Evolutionary conservation across 106 monocot genomes (phyloP), one percentile per base, ranked within the genome.

Genomic region (Platanthera zijinensis): DNA sequence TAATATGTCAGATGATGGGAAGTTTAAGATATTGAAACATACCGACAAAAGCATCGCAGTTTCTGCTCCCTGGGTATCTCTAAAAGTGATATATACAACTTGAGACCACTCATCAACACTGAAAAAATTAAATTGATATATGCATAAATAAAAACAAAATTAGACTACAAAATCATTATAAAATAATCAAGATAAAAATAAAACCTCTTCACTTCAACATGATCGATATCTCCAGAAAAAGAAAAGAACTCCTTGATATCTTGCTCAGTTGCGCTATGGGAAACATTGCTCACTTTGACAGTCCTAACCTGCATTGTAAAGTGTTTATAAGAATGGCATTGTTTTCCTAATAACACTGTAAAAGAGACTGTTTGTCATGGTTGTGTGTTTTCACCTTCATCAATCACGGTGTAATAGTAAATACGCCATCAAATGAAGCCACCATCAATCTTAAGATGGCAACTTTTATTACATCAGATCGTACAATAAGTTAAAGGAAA

Each of bases 31-130:
- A 47, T 12, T 25, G 14, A 18, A 15, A 83, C 22, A 50, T 6
- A 83, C 83, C 72, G 84, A 84, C 21, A 84, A 73, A 52, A 84
- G 84, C 1, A 80, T 63, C 28, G 84, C 80, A 48, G 84, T 84
- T 17, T 84, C 84, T 73, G 84, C 84, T 73, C 84, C 84, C 47
- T 84, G 84, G 52, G 76, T 64, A 80, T 84, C 84, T 74, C 77
- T 84, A 51, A 84, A 84, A 22, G 84, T 84, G 48, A 84, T 80
- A 80, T 76, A 80, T 12, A 80, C 84, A 67, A 77, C 73, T 56
- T 74, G 76, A 53, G 84, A 84, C 80, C 59, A 84, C 73, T 84
- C 84, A 80, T 84, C 84, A 39, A 72, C 76, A 67, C 84, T 84
- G 80, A 30, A 80, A 22, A 74, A 63, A 25, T 46, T 30, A 67